phyloP scores from a whole-genome alignment of 805 yeast genomes.

The Cyberlindnera mrakii region DNA sequence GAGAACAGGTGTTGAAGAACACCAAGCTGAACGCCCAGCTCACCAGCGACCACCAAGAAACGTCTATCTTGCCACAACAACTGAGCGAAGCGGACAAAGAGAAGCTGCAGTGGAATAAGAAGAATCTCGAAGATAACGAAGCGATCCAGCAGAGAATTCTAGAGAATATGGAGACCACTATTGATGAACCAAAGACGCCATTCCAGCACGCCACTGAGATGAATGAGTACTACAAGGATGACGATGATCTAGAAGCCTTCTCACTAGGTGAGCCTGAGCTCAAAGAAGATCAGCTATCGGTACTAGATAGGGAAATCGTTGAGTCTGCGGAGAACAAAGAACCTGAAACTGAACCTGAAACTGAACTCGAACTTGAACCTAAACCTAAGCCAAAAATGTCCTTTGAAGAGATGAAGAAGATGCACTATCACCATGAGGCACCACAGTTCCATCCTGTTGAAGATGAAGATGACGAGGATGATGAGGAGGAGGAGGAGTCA shows the following conservation, averaged over 20 bases:
- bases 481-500: slow-evolving; percentile 14
- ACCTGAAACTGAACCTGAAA: slow-evolving; percentile 15
- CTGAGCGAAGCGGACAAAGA: slow-evolving; percentile 13
- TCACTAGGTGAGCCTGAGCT: slow-evolving; percentile 52
- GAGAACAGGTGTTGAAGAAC: slow-evolving; percentile 74
- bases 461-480: slow-evolving; percentile 14
- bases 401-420: slow-evolving; percentile 75
- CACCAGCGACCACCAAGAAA: slow-evolving; percentile 13
- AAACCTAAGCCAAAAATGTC: slow-evolving; percentile 18
- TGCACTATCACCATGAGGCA: slow-evolving; percentile 63
- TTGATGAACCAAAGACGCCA: slow-evolving; percentile 95
- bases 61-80: slow-evolving; percentile 3
- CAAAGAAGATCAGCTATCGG: slow-evolving; percentile 24
- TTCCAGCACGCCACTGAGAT: slow-evolving; percentile 78
- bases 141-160: slow-evolving; percentile 61
- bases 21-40: slow-evolving; percentile 69
- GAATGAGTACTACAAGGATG: slow-evolving; percentile 75
- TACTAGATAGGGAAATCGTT: background rate
- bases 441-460: slow-evolving; percentile 18
- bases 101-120: slow-evolving; percentile 79
- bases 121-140: slow-evolving; percentile 56
- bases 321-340: background rate
- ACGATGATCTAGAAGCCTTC: slow-evolving; percentile 50
- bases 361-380: background rate
- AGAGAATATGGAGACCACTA: slow-evolving; percentile 45